Evolutionary conservation across 371 early-diverging fungal genomes (phyloP), one percentile per base, ranked within the genome.

Genomic region (Blakeslea trispora): DNA sequence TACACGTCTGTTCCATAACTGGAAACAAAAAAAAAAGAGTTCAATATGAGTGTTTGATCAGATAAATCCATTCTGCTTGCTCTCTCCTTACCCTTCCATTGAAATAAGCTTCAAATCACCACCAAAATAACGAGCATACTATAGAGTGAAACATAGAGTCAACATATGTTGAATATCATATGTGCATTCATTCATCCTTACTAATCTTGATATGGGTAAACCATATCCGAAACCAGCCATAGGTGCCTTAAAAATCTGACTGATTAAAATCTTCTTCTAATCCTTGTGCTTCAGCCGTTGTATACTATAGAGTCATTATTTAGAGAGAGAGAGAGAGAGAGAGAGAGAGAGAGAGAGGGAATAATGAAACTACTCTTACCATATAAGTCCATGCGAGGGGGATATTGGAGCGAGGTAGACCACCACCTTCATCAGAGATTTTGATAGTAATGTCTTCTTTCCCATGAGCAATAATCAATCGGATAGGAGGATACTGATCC

Each of bases 201-300:
- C 85, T 61, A 93, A 66, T 57, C 97, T 69, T 50, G 88, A 87
- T 40, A 98, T 82, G 17, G 98, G 98, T 42, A 98, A 70, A 1
- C 98, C 98, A 68, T 98, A 98, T 22, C 98, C 98, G 75, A 94
- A 96, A 32, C 98, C 98, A 21, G 98, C 98, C 87, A 98, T 84
- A 2, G 98, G 98, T 10, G 98, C 98, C 68, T 91, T 88, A 65
- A 95, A n/a, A 96, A 63, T 97, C 97, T 21, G 91, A 84, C 66
- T 87, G 74, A 66, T 81, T 86, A 58, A 83, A 89, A 15, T 84
- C 89, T 11, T 92, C 92, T 46, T 95, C 96, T 55, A 94, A 68
- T 55, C 82, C 77, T 52, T 94, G 96, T 50, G 90, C 82, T 61
- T 90, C 83, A n/a, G 97, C 98, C 0, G 98, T 98, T 2, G 98